phyloP scores from a whole-genome alignment of 805 yeast genomes.

The Nakazawaea sp. region DNA sequence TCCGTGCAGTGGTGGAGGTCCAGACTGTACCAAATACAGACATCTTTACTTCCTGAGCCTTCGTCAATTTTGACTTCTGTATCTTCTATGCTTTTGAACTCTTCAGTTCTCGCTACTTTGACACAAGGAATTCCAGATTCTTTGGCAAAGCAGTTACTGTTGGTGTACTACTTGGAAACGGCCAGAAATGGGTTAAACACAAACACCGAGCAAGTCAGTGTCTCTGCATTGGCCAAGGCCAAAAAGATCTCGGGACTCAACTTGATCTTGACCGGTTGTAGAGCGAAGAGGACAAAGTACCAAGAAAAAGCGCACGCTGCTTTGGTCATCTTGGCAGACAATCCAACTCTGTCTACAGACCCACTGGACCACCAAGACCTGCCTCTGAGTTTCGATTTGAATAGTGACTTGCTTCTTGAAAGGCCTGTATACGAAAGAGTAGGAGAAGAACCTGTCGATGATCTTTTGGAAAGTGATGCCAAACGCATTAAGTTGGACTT shows the following conservation, averaged over 20 bases:
- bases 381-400: slow-evolving; percentile 55
- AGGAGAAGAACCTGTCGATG: slow-evolving; percentile 36
- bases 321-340: slow-evolving; percentile 68
- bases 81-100: slow-evolving; percentile 32
- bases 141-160: slow-evolving; percentile 29
- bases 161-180: slow-evolving; percentile 54
- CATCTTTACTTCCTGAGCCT: slow-evolving; percentile 57
- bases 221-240: slow-evolving; percentile 48
- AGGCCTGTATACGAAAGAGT: slow-evolving; percentile 62
- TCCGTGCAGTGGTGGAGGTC: slow-evolving; percentile 71
- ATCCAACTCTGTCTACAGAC: slow-evolving; percentile 25
- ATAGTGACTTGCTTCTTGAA: slow-evolving; percentile 76
- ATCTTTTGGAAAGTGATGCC: slow-evolving; percentile 25
- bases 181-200: slow-evolving; percentile 60
- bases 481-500: slow-evolving; percentile 36
- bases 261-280: slow-evolving; percentile 76
- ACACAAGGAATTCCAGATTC: slow-evolving; percentile 16
- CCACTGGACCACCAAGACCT: slow-evolving; percentile 12
- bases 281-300: slow-evolving; percentile 79
- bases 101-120: slow-evolving; percentile 25
- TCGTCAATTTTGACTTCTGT: slow-evolving; percentile 35
- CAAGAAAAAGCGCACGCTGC: slow-evolving; percentile 70
- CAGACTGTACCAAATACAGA: slow-evolving; percentile 58
- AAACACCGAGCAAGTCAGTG: slow-evolving; percentile 54
- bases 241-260: slow-evolving; percentile 52